Evolutionary conservation across 2,329 filamentous ascomycete species (phyloP), one percentile per base, ranked within the genome.

Genomic region (Colletotrichum tropicale): DNA sequence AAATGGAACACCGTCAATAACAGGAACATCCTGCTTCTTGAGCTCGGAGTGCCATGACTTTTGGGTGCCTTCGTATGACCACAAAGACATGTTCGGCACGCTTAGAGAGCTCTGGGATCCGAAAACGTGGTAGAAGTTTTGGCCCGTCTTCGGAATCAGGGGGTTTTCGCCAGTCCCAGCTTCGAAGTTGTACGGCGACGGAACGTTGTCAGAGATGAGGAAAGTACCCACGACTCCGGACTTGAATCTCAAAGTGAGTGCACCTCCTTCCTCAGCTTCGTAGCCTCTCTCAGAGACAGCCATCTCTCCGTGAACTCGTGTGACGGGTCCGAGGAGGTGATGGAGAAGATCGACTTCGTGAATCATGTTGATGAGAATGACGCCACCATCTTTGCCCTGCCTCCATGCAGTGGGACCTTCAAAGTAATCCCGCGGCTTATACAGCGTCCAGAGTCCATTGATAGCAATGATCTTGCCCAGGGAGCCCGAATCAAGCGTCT

Each of bases 301-400:
- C 66, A 84, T 82, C 77, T 92, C 88, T 0, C 89, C 90, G 38
- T 88, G 87, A 0, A 92, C 87, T 0, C 87, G 83, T 0, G 80
- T 79, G 30, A 93, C 89, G 0, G 89, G 87, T 0, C 90, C 90
- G 30, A 92, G 86, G 2, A 92, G 82, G 80, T 89, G 88, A 62
- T 92, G 90, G 21, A 93, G 82, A 0, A 91, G 82, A 75, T 92
- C 91, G 52, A 92, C 83, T 66, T 93, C 91, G 78, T 93, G 91
- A n/a, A 92, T 87, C 58, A 92, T 82, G 78, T 92, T 93, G 75
- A 92, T 92, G 4, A 89, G 82, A 9, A 92, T 82, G 0, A 88
- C 87, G 1, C 90, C 90, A 2, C 87, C 88, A 26, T 68, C 52
- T 4, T 77, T 71, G 6, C 81, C 78, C 8, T 85, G 83, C 16